Percentiles rank a stretch among this genome's conserved stretches.
Evolutionary conservation across 352 stramenopile species (phyloP).

Genomic region (Phytophthora aleatoria): DNA sequence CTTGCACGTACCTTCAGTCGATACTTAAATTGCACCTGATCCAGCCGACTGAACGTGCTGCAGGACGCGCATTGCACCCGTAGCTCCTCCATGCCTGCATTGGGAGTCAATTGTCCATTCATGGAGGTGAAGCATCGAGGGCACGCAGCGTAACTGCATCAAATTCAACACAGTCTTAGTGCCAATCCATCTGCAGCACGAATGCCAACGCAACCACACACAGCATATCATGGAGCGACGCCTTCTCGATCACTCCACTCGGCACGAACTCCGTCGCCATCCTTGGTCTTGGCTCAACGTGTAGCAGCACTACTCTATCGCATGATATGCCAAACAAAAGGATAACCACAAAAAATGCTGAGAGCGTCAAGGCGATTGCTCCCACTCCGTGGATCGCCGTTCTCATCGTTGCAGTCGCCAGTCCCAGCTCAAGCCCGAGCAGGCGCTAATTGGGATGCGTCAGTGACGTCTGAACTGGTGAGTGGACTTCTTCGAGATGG

Average conservation of each 20-base stretch:
- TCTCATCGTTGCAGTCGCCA: slow-evolving; percentile 20
- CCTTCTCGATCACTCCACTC: slow-evolving; percentile 56
- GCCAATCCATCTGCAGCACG: not conserved
- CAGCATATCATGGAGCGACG: slow-evolving; percentile 60
- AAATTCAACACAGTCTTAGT: not conserved
- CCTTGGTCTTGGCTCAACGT: not conserved
- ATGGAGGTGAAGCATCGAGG: slow-evolving; percentile 52
- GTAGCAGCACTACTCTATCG: slow-evolving; percentile 10
- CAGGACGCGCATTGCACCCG: slow-evolving; percentile 43
- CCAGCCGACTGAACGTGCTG: slow-evolving; percentile 9
- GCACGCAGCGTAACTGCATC: slow-evolving; percentile 54
- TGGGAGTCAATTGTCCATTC: slow-evolving; percentile 24
- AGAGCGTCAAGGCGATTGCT: not conserved
- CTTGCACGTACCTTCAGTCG: slow-evolving; percentile 42
- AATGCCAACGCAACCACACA: slow-evolving; percentile 18
- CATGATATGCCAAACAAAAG: slow-evolving; percentile 20
- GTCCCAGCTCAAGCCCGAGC: slow-evolving; percentile 7
- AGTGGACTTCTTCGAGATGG: slow-evolving; percentile 48
- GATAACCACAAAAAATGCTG: slow-evolving; percentile 2
- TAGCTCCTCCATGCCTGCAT: slow-evolving; percentile 11
- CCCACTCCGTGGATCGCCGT: not conserved
- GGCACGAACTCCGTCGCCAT: slow-evolving; percentile 41
- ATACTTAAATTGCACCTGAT: slow-evolving; percentile 54
- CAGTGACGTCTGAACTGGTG: slow-evolving; percentile 34
- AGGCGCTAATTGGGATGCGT: slow-evolving; percentile 36